These are phyloP conservation scores for Penicillium griseofulvum DNA, from an alignment of 2,329 filamentous ascomycete genomes.

Conservation along the genomic window DNA sequence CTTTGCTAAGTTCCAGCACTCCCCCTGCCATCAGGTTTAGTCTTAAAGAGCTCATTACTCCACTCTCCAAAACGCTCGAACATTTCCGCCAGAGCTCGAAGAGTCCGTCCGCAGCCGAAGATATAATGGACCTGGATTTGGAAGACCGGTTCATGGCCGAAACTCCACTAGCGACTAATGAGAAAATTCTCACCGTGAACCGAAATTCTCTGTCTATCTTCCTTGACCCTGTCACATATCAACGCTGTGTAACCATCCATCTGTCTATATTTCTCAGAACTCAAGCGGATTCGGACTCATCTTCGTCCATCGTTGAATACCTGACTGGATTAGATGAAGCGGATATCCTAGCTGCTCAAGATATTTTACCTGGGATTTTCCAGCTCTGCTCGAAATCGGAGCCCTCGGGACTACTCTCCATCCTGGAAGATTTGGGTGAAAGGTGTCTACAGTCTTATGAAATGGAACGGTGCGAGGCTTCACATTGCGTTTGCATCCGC, in stretches of 20 bases:
- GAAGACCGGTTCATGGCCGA: constrained; percentile 38
- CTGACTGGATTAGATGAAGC: constrained; percentile 36
- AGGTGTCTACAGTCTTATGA: constrained; percentile 54
- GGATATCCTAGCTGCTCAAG: constrained; percentile 39
- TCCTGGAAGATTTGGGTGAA: constrained; percentile 51
- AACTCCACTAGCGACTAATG: constrained; percentile 22
- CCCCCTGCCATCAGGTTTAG: constrained; percentile 22
- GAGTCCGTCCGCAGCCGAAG: constrained; percentile 15
- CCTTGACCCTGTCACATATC: constrained; percentile 35
- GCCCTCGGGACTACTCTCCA: constrained; percentile 39
- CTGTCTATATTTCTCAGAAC: constrained; percentile 31
- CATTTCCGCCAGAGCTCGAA: constrained; percentile 24
- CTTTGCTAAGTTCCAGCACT: constrained; percentile 17
- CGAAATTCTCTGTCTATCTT: constrained; percentile 34
- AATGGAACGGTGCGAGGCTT: constrained; percentile 71
- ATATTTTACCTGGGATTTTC: constrained; percentile 33
- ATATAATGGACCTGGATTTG: constrained; percentile 47
- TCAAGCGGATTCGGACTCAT: constrained; percentile 5
- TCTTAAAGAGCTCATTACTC: constrained; percentile 27
- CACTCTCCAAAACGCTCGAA: constrained; percentile 34
- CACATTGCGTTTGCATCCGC: constrained; percentile 65
- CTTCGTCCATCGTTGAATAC: constrained; percentile 32
- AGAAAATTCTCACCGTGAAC: constrained; percentile 29
- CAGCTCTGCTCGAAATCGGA: constrained; percentile 28
- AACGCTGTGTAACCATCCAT: constrained; percentile 36